Percentiles rank a stretch among this genome's conserved stretches.
Evolutionary conservation across 441 rosid species (phyloP).

Genomic region (Gossypium laxum): DNA sequence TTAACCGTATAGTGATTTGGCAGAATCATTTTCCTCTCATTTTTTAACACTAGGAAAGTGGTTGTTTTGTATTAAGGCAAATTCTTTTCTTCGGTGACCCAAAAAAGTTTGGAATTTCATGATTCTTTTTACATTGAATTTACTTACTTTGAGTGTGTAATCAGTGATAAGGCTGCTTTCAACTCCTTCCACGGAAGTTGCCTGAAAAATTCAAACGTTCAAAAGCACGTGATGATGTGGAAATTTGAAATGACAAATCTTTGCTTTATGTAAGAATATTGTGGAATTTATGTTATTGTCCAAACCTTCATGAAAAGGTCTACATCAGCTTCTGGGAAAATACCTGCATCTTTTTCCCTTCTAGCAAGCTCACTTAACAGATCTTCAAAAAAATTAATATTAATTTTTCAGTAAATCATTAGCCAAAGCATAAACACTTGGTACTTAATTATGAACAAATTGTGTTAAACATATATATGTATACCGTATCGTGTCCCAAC

Average conservation of each 20-base stretch:
- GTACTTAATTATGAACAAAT: too few species aligned
- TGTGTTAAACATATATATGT: too few species aligned
- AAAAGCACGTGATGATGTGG: too few species aligned
- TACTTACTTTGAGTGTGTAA: slow-evolving; percentile 52
- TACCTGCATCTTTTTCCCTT: slow-evolving; percentile 56
- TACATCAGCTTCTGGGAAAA: slow-evolving; percentile 53
- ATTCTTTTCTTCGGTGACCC: neutral
- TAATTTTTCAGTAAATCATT: too few species aligned
- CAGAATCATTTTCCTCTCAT: too few species aligned
- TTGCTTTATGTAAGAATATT: neutral
- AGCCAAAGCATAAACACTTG: too few species aligned
- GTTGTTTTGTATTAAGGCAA: neutral
- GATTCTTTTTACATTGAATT: neutral
- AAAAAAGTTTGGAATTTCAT: neutral
- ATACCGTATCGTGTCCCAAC: slow-evolving; percentile 62
- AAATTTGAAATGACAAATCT: too few species aligned
- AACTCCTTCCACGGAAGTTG: slow-evolving; percentile 56
- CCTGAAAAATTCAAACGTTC: too few species aligned
- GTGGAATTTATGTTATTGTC: neutral
- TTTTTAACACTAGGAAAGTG: neutral
- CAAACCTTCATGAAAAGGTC: slow-evolving; percentile 70
- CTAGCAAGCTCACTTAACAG: slow-evolving; percentile 48
- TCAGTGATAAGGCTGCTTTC: slow-evolving; percentile 55
- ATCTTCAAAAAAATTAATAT: too few species aligned
- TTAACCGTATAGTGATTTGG: neutral